Base-by-base conservation (phyloP, 2,329 filamentous ascomycete species). In the Talaromyces marneffei region DNA sequence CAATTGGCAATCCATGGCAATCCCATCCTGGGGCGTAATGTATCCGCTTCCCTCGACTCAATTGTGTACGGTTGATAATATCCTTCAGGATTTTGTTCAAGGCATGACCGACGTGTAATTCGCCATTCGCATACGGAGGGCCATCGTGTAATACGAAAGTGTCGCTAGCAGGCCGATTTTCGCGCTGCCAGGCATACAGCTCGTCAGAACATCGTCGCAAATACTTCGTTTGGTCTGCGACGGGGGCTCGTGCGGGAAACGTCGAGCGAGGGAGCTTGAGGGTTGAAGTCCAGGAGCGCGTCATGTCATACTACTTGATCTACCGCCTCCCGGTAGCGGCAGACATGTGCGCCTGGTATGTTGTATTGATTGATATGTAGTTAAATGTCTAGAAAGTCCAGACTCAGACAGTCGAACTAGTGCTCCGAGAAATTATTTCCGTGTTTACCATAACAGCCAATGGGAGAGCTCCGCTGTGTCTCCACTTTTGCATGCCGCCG, bases 71-170 rank as follows among this genome's bases (percentile, higher is more conserved):
- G 67, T 92, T 82, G 64, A 96, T 90, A 70, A 97, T 90, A 76
- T 99, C 94, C 79, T 99, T 99, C 63, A 96, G 81, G 67, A 97
- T 88, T 78, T 99, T 99, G 77, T 99, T 99, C 71, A 99, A 80
- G 37, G 94, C 92, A 80, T 99, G 94, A 2, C 94, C 94, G 63
- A 95, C 86, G 71, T 99, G 94, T 9, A 99, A 83, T 48, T 83
- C 84, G 14, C 94, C 94, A 77, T 99, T 99, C 65, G 94, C 94
- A 74, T 97, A 99, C 0, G 94, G 94, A 0, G 94, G 94, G 0
- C 94, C 94, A 85, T 99, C 94, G 72, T 97, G 94, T 8, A 99
- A 81, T 1, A 92, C 80, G 66, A 97, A 99, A 0, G 82, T 80
- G 46, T 84, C 76, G 23, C 35, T 59, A 33, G 73, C 74, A 2